Evolutionary conservation across 306 rosid species (phyloP).

Genomic region (Argentina anserina): DNA sequence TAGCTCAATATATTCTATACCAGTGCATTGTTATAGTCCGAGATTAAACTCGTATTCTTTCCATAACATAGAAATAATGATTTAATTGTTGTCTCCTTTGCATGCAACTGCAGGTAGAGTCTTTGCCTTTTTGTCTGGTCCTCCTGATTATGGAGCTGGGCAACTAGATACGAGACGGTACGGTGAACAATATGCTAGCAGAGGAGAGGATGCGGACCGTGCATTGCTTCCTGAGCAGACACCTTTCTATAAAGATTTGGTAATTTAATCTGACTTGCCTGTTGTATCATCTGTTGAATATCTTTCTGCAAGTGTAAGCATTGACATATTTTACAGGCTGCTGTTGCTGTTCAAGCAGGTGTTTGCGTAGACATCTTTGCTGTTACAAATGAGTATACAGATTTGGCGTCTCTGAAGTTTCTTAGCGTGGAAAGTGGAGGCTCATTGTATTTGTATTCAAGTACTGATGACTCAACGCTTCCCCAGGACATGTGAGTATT

Average conservation of each 20-base stretch:
- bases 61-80: conserved; percentile 17
- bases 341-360: conserved; percentile 96
- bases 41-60: neutral
- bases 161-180: conserved; percentile 89
- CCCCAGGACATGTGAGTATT: conserved; percentile 92
- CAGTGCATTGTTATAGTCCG: neutral
- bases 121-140: conserved; percentile 87
- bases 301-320: conserved; percentile 30
- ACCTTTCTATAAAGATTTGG: conserved; percentile 92
- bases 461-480: conserved; percentile 87
- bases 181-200: conserved; percentile 98
- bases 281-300: conserved; percentile 12
- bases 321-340: conserved; percentile 70
- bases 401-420: conserved; percentile 91
- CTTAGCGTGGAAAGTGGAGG: conserved; percentile 93
- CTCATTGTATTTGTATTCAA: conserved; percentile 73
- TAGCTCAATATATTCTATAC: neutral
- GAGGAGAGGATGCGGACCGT: conserved; percentile 95
- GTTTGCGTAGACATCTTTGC: conserved; percentile 97
- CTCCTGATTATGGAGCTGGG: conserved; percentile 97
- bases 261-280: conserved; percentile 24
- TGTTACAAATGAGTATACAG: conserved; percentile 93
- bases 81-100: conserved; percentile 31
- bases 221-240: conserved; percentile 98
- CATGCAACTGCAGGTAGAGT: conserved; percentile 71